Percentiles rank a stretch among this genome's conserved stretches.
phyloP scores from a whole-genome alignment of 345 rosid species.

The Streptanthus diversifolius region DNA sequence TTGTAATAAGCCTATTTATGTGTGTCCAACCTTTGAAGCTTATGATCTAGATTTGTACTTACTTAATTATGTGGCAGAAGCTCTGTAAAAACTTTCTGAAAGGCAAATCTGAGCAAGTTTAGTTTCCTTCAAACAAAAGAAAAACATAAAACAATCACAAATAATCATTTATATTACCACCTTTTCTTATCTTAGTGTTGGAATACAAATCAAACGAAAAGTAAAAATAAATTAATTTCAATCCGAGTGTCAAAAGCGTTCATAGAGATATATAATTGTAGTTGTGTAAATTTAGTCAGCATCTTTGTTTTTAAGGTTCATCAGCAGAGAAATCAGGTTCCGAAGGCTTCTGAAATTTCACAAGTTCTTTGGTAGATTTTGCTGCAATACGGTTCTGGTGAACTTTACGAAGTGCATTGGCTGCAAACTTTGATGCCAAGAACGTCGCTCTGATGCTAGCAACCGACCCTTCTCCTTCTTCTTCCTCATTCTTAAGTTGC shows the following conservation, averaged over 20 bases:
- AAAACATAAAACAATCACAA: neutral
- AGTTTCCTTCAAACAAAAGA: neutral
- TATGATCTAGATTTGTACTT: too few species aligned
- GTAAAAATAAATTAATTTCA: neutral
- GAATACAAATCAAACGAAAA: neutral
- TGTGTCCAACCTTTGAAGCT: too few species aligned
- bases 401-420: slow-evolving; percentile 86
- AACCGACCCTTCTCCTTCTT: slow-evolving; percentile 49
- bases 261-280: neutral
- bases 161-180: neutral
- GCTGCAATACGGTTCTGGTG: slow-evolving; percentile 64
- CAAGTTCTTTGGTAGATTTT: slow-evolving; percentile 62
- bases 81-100: slow-evolving; percentile 30
- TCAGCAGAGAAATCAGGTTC: slow-evolving; percentile 91
- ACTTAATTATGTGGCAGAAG: too few species aligned
- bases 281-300: neutral
- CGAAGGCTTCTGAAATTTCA: slow-evolving; percentile 80
- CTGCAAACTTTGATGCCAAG: slow-evolving; percentile 83
- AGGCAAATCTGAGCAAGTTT: slow-evolving; percentile 10
- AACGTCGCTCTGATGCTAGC: slow-evolving; percentile 85
- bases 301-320: neutral
- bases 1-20: too few species aligned
- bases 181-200: neutral
- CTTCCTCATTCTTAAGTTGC: slow-evolving; percentile 66
- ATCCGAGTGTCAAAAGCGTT: neutral